Evolutionary conservation across 2,329 filamentous ascomycete species (phyloP), one percentile per base, ranked within the genome.

Genomic region (Bimuria novae-zelandiae): DNA sequence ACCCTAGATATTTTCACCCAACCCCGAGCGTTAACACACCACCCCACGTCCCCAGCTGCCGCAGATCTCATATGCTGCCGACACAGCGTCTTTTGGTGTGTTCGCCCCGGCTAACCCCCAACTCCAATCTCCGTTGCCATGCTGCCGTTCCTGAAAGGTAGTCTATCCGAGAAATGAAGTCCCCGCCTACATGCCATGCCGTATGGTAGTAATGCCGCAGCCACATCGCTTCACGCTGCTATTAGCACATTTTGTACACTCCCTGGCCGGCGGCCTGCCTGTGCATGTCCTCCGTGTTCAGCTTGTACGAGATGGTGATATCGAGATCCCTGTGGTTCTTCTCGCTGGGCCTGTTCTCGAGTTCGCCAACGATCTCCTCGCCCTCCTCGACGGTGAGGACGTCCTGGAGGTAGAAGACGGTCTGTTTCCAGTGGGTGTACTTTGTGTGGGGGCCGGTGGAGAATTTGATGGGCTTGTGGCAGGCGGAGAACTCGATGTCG

Each of bases 401-500:
- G 64, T 99, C 92, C 69, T 89, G 86, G 59, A 99, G 82, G 79
- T 99, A 99, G 80, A 99, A 97, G 58, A 99, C 94, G 11, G 94
- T 99, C 82, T 99, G 94, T 81, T 99, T 99, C 94, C 94, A 99
- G 83, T 99, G 94, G 16, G 94, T 99, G 80, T 97, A 97, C 80
- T 97, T 97, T 67, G 93, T 95, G 79, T 97, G 94, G 23, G 94
- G 94, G 19, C 94, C 94, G 16, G 94, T 99, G 49, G 90, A 96
- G 83, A 99, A 99, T 71, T 88, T 86, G 72, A 99, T 92, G 27
- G 92, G 90, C 84, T 97, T 97, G 84, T 99, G 94, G 84, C 94
- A 97, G 54, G 92, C 92, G 46, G 90, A 89, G 79, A 99, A 99
- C 71, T 97, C 93, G 67, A 99, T 97, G 74, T 99, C 94, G 79